A percentile compares a stretch with the other conserved stretches of the same genome.
Conservation (phyloP, 805 yeast genomes). For the Spathaspora boniae region DNA sequence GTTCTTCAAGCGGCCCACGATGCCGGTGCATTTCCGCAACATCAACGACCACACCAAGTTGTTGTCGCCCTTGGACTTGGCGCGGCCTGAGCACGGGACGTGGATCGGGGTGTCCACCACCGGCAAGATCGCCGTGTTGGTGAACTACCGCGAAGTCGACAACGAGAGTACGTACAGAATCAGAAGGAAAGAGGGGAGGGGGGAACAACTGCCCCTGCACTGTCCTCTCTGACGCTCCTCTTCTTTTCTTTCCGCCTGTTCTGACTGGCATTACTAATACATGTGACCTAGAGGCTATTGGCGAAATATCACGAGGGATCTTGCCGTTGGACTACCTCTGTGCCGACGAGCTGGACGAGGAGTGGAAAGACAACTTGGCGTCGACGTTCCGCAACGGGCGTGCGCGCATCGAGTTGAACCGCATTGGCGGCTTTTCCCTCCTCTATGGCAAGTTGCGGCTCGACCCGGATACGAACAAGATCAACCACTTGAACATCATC, state of each 20-base stretch:
- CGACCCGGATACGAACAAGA: conserved; percentile 17
- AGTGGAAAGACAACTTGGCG: conserved; percentile 43
- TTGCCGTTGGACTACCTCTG: conserved; percentile 45
- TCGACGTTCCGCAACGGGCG: conserved; percentile 4
- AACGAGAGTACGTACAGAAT: conserved; percentile 13
- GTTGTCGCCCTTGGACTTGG: conserved; percentile 72
- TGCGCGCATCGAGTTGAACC: conserved; percentile 15
- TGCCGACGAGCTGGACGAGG: conserved; percentile 31
- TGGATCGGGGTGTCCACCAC: conserved; percentile 75
- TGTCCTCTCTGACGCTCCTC: neutral
- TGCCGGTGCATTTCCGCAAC: conserved; percentile 40
- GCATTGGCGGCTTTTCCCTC: conserved; percentile 63
- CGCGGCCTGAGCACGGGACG: conserved; percentile 74
- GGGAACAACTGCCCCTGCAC: neutral
- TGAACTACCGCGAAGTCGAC: conserved; percentile 63
- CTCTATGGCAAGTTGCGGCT: conserved; percentile 48
- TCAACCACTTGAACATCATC: conserved; percentile 40
- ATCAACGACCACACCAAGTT: conserved; percentile 36
- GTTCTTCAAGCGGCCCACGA: conserved; percentile 69
- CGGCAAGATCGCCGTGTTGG: conserved; percentile 67
- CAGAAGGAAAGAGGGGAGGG: neutral
- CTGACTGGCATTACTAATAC: conserved; percentile 15
- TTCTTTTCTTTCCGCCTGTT: neutral
- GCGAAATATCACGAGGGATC: conserved; percentile 50
- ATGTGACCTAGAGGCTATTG: conserved; percentile 14